Evolutionary conservation across 192 early-diverging fungal genomes (phyloP), one percentile per base, ranked within the genome.

Genomic region (Coemansia sp.): DNA sequence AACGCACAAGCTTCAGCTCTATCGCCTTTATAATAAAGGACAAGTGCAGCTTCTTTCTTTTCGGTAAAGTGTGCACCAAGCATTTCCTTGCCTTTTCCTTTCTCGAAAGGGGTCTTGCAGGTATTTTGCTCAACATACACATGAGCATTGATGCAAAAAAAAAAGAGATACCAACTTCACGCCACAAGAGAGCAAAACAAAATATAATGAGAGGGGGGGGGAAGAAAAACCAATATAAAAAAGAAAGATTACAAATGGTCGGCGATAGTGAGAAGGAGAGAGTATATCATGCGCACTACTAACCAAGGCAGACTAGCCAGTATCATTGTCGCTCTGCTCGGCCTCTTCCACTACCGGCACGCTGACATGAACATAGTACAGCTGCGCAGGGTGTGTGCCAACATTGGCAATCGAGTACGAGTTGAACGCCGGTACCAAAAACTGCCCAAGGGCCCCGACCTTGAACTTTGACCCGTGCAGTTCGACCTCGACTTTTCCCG

Each of bases 351-450:
- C 29, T 12, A 58, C 49, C 4, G 46, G 47, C 20, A 37, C 19
- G 9, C 58, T 20, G 17, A 78, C 45, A 25, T 71, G 65, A 14
- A 80, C 77, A 37, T 65, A 80, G 43, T 65, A 74, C 27, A 80
- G 54, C 71, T 80, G 77, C 0, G 77, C 77, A 2, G 77, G 72
- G 25, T 80, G 77, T 24, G 77, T 80, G 56, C 77, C 77, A 31
- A 74, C 67, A 40, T 80, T 80, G 17, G 46, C 40, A n/a, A 80
- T 74, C 47, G 65, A 56, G 17, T 80, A 80, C 14, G 65, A 39
- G 58, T 80, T 80, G 65, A 60, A 37, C 31, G 35, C 53, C 7
- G 77, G 77, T 2, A 80, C 62, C 19, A 80, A 15, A n/a, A 80
- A 74, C 62, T 80, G 77, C 2, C 77, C 77, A 6, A 80, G 46